Base-by-base conservation (phyloP, 495 filamentous ascomycete species). In the Penicillium antarcticum region DNA sequence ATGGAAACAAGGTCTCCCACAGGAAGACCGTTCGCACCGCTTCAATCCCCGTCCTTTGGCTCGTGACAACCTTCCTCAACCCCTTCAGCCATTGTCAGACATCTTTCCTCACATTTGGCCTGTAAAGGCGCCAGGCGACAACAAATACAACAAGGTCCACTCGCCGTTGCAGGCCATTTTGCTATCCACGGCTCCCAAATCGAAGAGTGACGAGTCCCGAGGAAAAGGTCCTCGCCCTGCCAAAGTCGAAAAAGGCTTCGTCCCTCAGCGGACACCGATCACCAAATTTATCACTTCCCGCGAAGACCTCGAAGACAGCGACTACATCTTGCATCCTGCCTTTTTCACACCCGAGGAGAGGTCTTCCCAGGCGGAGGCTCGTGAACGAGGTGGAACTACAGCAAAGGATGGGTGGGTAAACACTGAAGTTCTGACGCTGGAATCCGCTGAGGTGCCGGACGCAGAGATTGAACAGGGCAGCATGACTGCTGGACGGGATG, bases 61-160 rank as follows among this genome's bases (percentile, higher is more conserved):
- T 16, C 68, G 72, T 53, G 75, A 84, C 2, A 71, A 70, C 9
- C 66, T 97, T 6, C 84, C 88, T 0, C 63, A 73, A 12, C 73
- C 82, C 11, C 63, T 97, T 7, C 79, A 83, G 52, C 82, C 81
- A 0, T 76, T 97, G 42, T 82, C 87, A n/a, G 80, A 87, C 38
- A 86, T 95, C 60, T 98, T 98, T 52, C 74, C 82, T 5, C 85
- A 91, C 53, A 71, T 95, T 23, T 98, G 92, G 94, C 94, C 94
- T 1, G 81, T 96, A 34, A 85, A 81, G 57, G 85, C 90, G 1
- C 86, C 88, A 0, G 94, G 91, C 5, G 92, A 97, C 55, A 84
- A 86, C 49, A 90, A 86, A 66, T 83, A 81, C 55, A 80, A 80
- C 55, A 87, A 79, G 55, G 79, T 98, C 51, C 85, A 89, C 61